phyloP scores from a whole-genome alignment of 495 filamentous ascomycete species.

The Alectoria sarmentosa region DNA sequence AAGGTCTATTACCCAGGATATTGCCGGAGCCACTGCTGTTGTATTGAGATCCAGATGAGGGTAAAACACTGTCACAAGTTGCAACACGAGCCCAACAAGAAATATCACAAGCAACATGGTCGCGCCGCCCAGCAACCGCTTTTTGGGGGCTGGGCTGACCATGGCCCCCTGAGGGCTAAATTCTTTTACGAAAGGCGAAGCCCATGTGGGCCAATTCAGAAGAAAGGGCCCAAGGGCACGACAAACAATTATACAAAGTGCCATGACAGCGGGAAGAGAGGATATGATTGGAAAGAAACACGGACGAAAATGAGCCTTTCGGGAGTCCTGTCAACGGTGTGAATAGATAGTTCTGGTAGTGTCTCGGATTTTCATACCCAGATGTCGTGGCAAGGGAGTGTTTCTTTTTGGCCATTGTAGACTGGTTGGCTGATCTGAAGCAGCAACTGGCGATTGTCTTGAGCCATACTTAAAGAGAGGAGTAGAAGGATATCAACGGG shows the following conservation, averaged over 20 bases:
- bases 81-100: conserved; percentile 34
- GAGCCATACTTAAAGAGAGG: background rate
- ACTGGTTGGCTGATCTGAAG: background rate
- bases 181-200: conserved; percentile 42
- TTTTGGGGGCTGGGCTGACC: conserved; percentile 26
- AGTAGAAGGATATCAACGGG: background rate
- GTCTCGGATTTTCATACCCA: background rate
- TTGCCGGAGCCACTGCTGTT: conserved; percentile 30
- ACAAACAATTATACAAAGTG: conserved; percentile 35
- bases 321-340: background rate
- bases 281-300: background rate
- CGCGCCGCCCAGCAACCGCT: conserved; percentile 31
- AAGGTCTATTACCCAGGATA: conserved; percentile 42
- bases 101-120: conserved; percentile 38
- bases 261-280: conserved; percentile 36
- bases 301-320: background rate
- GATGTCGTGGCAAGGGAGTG: background rate
- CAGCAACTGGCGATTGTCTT: background rate
- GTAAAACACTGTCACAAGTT: conserved; percentile 36
- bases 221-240: conserved; percentile 32
- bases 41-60: conserved; percentile 26
- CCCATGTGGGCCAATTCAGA: conserved; percentile 41
- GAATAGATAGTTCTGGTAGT: background rate
- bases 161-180: conserved; percentile 30
- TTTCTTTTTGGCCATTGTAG: background rate